phyloP scores from a whole-genome alignment of 495 filamentous ascomycete genomes.

The Parmelia sp. region DNA sequence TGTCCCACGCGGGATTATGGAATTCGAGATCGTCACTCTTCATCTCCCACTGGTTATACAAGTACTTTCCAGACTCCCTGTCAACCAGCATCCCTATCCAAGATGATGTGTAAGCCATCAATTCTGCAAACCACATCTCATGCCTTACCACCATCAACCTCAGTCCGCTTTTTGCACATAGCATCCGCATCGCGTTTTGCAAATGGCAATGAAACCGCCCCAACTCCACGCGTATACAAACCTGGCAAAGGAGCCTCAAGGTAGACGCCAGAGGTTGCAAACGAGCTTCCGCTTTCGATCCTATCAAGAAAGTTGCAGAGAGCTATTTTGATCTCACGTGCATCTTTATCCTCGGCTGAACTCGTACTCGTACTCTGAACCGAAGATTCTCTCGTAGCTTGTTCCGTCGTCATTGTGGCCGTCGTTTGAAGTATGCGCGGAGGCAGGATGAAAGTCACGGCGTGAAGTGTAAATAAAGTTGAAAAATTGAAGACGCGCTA shows the following conservation, averaged over 20 bases:
- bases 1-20: not conserved
- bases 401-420: not conserved
- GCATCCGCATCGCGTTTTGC: not conserved
- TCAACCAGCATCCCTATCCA: not conserved
- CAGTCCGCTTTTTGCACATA: not conserved
- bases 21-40: not conserved
- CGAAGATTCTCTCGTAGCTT: not conserved
- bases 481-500: not conserved
- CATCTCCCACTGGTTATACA: not conserved
- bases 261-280: not conserved
- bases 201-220: not conserved
- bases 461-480: not conserved
- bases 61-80: not conserved
- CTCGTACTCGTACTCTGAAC: not conserved
- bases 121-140: not conserved
- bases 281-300: not conserved
- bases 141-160: not conserved
- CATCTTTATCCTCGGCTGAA: not conserved
- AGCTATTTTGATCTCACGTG: not conserved
- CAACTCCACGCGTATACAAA: not conserved
- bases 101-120: not conserved
- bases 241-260: not conserved
- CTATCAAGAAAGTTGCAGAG: not conserved
- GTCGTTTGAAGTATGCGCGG: not conserved
- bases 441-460: not conserved